A percentile compares a stretch with the other conserved stretches of the same genome.
These are phyloP conservation scores for Entomortierella lignicola DNA, from an alignment of 192 early-diverging fungal species.

Conservation along the genomic window DNA sequence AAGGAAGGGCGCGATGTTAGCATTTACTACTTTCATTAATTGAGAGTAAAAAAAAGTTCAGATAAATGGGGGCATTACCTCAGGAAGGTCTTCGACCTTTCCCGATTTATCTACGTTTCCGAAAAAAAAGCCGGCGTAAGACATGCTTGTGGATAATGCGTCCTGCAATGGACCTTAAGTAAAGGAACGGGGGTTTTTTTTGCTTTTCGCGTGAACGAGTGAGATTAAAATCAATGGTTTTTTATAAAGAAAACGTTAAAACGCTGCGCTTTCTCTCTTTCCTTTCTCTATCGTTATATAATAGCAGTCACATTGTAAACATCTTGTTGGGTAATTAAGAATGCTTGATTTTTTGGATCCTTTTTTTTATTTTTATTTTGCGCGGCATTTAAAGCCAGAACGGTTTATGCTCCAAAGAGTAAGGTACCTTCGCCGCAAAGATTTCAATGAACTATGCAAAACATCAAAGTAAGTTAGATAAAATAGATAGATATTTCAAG, in stretches of 20 bases:
- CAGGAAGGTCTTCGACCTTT: constrained; percentile 73
- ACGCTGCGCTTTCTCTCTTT: no score
- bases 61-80: no score
- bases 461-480: no score
- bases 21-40: background rate
- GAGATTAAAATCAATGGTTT: no score
- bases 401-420: constrained; percentile 58
- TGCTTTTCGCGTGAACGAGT: no score
- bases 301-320: background rate
- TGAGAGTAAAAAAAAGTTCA: no score
- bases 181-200: no score
- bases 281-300: no score
- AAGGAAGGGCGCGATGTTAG: background rate
- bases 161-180: background rate
- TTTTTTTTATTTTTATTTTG: background rate
- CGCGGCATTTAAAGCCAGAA: constrained; percentile 60
- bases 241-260: no score
- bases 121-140: constrained; percentile 81
- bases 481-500: no score
- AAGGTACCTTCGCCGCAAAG: constrained; percentile 61
- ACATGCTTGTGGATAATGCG: constrained; percentile 57
- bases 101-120: constrained; percentile 93
- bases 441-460: constrained; percentile 65
- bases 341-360: no score
- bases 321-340: no score